Percentiles rank a stretch among this genome's conserved stretches.
Conservation (phyloP, 2,329 filamentous ascomycete genomes). For the Hymenoscyphus albidus region DNA sequence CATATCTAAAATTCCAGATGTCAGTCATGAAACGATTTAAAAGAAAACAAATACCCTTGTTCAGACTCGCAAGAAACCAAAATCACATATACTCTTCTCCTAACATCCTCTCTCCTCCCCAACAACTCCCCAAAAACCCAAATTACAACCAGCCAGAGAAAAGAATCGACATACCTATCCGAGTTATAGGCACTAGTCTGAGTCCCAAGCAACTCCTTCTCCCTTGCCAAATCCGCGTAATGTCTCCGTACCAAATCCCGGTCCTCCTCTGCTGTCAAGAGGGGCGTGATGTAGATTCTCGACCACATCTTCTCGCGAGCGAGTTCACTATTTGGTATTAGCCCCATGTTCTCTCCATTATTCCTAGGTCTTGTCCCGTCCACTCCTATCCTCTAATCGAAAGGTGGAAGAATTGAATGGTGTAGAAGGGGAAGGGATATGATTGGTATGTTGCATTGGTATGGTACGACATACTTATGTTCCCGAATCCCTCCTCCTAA, state of each 20-base stretch:
- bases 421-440: neutral
- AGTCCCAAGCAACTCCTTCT: slow-evolving; percentile 84
- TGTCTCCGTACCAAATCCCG: slow-evolving; percentile 87
- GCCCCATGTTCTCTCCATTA: neutral
- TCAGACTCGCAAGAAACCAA: too few species aligned
- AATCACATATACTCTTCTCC: too few species aligned
- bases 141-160: slow-evolving; percentile 6
- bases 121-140: neutral
- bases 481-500: slow-evolving; percentile 79
- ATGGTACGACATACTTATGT: slow-evolving; percentile 66
- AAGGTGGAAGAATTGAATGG: neutral
- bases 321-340: slow-evolving; percentile 65
- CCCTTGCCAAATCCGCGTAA: slow-evolving; percentile 80
- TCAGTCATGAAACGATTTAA: slow-evolving; percentile 3
- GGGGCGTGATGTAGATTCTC: slow-evolving; percentile 87
- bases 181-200: slow-evolving; percentile 83
- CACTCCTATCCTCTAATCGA: neutral
- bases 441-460: neutral
- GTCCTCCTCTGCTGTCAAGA: slow-evolving; percentile 95
- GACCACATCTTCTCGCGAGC: slow-evolving; percentile 98
- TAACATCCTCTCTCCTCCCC: neutral
- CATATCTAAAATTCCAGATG: slow-evolving; percentile 53
- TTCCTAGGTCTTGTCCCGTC: neutral
- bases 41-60: too few species aligned
- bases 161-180: slow-evolving; percentile 62